Evolutionary conservation across 768 basidiomycete species (phyloP), one percentile per base, ranked within the genome.

Genomic region (Podaxis sp.): DNA sequence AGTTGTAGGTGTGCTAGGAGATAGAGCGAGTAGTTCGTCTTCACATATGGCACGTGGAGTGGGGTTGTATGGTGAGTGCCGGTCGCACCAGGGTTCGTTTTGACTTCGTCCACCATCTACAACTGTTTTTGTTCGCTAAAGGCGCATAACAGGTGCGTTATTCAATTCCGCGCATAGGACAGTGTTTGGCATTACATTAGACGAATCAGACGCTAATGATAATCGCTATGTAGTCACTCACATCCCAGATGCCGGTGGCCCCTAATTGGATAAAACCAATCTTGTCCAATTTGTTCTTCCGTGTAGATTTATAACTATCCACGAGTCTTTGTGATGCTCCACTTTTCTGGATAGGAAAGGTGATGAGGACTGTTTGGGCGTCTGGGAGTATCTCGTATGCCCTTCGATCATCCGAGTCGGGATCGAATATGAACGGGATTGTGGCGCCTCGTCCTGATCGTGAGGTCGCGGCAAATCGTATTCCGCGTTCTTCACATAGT

Each of bases 261-360:
- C 88, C 88, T 4, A 89, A 76, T 69, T 85, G 85, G 27, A 89
- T 80, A 68, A 84, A 90, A n/a, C 71, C 70, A 17, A 76, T 61
- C 41, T 71, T 59, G 24, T 59, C 56, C 33, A 9, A 64, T 58
- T 22, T 57, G 52, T 15, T 33, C 47, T 37, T 55, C 59, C 56
- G 62, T 63, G 41, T 82, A 41, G 72, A 67, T 41, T 67, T 66
- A 69, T 85, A 88, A 19, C 79, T 66, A 29, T 67, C 61, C 0
- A 88, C 81, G 17, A 89, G 73, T 47, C 77, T 64, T 66, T 74
- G 70, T 3, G 82, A 78, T 3, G 80, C 84, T 15, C 84, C 85
- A 62, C 69, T 57, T 24, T 69, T 70, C n/a, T 72, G 72, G 57
- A 86, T 82, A 0, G 84, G 84, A 64, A 86, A 86, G 1, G 82